Evolutionary conservation across 345 rosid species (phyloP).

Genomic region (Combretum micranthum): DNA sequence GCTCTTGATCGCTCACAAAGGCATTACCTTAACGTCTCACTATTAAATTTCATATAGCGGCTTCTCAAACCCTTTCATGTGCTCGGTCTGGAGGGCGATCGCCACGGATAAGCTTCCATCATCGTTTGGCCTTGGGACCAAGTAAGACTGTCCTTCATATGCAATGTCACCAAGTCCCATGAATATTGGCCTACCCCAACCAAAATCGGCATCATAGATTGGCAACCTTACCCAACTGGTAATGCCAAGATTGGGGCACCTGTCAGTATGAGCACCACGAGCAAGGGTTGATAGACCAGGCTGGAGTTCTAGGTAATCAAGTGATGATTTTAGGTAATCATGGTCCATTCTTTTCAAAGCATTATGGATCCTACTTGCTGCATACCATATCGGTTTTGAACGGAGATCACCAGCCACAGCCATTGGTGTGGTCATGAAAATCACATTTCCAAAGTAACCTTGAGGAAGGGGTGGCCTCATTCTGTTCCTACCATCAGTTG

Average conservation of each 20-base stretch:
- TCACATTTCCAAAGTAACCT: conserved; percentile 90
- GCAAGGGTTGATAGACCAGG: conserved; percentile 29
- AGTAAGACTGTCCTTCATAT: conserved; percentile 40
- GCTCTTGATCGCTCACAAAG: no score
- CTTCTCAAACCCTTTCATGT: conserved; percentile 46
- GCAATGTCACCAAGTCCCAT: conserved; percentile 39
- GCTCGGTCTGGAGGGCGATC: conserved; percentile 44
- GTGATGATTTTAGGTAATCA: conserved; percentile 83
- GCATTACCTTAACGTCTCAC: no score
- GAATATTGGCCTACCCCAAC: conserved; percentile 60
- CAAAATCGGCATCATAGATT: conserved; percentile 46
- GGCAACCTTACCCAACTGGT: conserved; percentile 33
- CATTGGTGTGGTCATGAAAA: conserved; percentile 85
- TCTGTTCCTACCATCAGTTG: conserved; percentile 86
- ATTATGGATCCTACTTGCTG: conserved; percentile 69
- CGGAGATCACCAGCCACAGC: conserved; percentile 58
- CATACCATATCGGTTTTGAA: conserved; percentile 81
- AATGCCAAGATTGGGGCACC: conserved; percentile 52
- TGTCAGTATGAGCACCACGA: conserved; percentile 39
- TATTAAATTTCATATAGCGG: conserved; percentile 30
- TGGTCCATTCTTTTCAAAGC: conserved; percentile 79
- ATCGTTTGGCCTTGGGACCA: conserved; percentile 29
- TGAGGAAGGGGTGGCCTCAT: conserved; percentile 68
- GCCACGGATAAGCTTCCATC: conserved; percentile 52
- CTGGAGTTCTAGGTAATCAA: conserved; percentile 78